Evolutionary conservation across 192 early-diverging fungal species (phyloP).

Genomic region (Backusella macrospora): DNA sequence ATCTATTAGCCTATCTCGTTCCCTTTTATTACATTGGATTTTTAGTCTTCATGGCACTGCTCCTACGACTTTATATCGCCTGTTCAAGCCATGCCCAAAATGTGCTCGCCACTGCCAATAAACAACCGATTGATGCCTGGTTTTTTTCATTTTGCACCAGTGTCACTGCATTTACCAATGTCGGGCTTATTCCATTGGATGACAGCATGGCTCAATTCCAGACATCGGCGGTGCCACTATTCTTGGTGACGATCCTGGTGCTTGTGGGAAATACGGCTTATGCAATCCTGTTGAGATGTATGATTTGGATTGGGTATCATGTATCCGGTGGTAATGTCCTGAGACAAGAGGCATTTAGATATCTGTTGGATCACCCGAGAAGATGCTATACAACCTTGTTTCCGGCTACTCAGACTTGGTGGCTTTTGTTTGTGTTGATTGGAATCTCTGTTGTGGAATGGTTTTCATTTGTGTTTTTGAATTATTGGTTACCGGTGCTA

Average conservation of each 20-base stretch:
- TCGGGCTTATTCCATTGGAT: constrained; percentile 33
- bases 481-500: constrained; percentile 36
- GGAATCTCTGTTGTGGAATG: constrained; percentile 31
- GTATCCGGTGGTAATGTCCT: constrained; percentile 6
- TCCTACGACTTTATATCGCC: constrained; percentile 34
- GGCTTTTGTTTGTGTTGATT: constrained; percentile 29
- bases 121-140: constrained; percentile 25
- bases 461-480: constrained; percentile 18
- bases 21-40: constrained; percentile 33
- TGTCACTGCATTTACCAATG: constrained; percentile 32
- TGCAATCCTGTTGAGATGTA: constrained; percentile 26
- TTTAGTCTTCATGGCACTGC: constrained; percentile 8
- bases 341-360: constrained; percentile 27
- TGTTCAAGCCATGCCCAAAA: constrained; percentile 27
- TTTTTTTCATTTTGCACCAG: constrained; percentile 35
- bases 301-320: constrained; percentile 28
- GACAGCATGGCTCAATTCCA: constrained; percentile 33
- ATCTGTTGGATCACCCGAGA: constrained; percentile 39
- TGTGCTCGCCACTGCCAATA: constrained; percentile 26
- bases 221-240: constrained; percentile 15
- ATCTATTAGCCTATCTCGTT: constrained; percentile 26
- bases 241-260: constrained; percentile 25
- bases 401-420: constrained; percentile 37
- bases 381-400: constrained; percentile 42
- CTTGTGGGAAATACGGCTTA: constrained; percentile 37